Evolutionary conservation across 495 filamentous ascomycete genomes (phyloP).

Genomic region (Haplographium delicatum): DNA sequence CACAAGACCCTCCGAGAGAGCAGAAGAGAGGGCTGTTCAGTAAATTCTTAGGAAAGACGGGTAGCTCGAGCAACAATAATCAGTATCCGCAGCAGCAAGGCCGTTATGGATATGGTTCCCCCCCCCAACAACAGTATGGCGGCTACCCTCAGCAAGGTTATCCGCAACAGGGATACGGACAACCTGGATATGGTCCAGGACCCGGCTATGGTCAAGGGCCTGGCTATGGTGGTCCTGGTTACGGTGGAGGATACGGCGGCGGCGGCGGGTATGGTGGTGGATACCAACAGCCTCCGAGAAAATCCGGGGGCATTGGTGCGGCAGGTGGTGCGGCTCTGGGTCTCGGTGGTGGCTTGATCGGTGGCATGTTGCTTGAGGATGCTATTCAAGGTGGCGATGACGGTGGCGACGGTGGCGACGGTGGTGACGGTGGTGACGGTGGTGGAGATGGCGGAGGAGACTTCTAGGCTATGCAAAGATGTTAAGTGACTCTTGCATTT

Average conservation of each 20-base stretch:
- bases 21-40: slow-evolving; percentile 41
- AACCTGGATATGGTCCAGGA: slow-evolving; percentile 13
- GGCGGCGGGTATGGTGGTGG: slow-evolving; percentile 33
- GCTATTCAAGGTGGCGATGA: slow-evolving; percentile 46
- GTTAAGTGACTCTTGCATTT: slow-evolving; percentile 13
- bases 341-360: slow-evolving; percentile 69
- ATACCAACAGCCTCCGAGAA: slow-evolving; percentile 24
- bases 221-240: slow-evolving; percentile 14
- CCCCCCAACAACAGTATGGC: slow-evolving; percentile 1
- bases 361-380: slow-evolving; percentile 62
- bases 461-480: slow-evolving; percentile 38
- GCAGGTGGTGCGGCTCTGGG: slow-evolving; percentile 71
- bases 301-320: slow-evolving; percentile 54
- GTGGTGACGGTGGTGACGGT: slow-evolving; percentile 29
- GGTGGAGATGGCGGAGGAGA: slow-evolving; percentile 46
- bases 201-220: slow-evolving; percentile 23
- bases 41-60: slow-evolving; percentile 44
- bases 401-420: slow-evolving; percentile 42
- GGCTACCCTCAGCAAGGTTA: slow-evolving; percentile 16
- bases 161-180: slow-evolving; percentile 5
- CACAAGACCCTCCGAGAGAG: slow-evolving; percentile 25
- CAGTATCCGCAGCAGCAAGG: slow-evolving; percentile 26
- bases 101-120: slow-evolving; percentile 7
- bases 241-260: slow-evolving; percentile 10
- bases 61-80: slow-evolving; percentile 12